Base-by-base conservation (phyloP, 805 yeast genomes). In the Starmerella cellae region DNA sequence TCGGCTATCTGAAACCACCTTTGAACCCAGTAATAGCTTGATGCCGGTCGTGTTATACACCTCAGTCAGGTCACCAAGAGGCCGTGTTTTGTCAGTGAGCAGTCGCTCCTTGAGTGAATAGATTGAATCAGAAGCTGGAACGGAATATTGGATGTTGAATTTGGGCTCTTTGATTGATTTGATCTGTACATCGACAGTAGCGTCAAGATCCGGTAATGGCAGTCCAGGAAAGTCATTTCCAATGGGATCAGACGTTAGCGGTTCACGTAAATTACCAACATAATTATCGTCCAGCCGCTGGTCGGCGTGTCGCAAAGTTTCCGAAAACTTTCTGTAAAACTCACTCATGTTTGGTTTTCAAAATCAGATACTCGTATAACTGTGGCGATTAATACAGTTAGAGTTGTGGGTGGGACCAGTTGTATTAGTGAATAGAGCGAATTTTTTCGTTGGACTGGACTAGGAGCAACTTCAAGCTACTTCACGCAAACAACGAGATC, bases 161-260 rank as follows among this genome's bases (percentile, higher is more conserved):
- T 77, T 81, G 5, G 94, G 94, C 4, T 79, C 73, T 52, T 77
- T 75, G 42, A 83, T 70, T 24, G 87, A 79, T 59, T 78, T 79
- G 56, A 82, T 66, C 4, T 59, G 53, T 14, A 70, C 60, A 21
- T 44, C 24, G 9, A 37, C 33, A 19, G 43, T 10, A 20, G 22
- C 37, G 20, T 24, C 29, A 2, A 33, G 22, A 14, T 14, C 16
- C 18, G 21, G 22, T 21, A n/a, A 20, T 22, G 34, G 42, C 42
- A 42, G 17, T 18, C 38, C 45, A 41, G 35, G 49, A 37, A 18
- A 47, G 48, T 43, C 43, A 11, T 33, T 30, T 11, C 49, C 45
- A 28, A 36, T 29, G 21, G 31, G 29, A 5, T 49, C 35, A 19
- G 45, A 20, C 29, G 27, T 28, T 17, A 40, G 37, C 20, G 46